Percentiles rank a stretch among this genome's conserved stretches.
Evolutionary conservation across 1,139 yeast species (phyloP).

Genomic region (Arxiozyma slooffiae): DNA sequence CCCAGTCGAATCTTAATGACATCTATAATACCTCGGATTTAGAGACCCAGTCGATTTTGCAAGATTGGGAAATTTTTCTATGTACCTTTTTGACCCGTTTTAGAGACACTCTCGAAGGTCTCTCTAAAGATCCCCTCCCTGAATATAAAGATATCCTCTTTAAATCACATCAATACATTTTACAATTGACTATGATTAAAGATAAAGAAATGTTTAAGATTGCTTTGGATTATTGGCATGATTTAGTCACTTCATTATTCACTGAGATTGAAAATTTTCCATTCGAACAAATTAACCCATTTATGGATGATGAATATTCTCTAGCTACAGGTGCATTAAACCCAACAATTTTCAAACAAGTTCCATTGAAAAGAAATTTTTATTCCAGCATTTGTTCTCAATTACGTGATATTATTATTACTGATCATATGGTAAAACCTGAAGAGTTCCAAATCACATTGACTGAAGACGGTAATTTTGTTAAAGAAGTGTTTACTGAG

Average conservation of each 20-base stretch:
- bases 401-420: constrained; percentile 78
- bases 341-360: constrained; percentile 61
- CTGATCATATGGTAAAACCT: constrained; percentile 94
- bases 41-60: constrained; percentile 81
- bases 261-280: constrained; percentile 78
- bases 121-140: constrained; percentile 39
- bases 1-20: constrained; percentile 56
- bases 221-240: constrained; percentile 87
- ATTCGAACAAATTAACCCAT: constrained; percentile 23
- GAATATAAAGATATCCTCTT: constrained; percentile 31
- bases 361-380: constrained; percentile 75
- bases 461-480: constrained; percentile 96
- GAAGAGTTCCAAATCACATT: constrained; percentile 93
- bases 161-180: constrained; percentile 64
- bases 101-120: constrained; percentile 53
- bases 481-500: constrained; percentile 88
- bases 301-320: constrained; percentile 36
- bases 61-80: constrained; percentile 84
- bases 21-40: constrained; percentile 67
- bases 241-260: constrained; percentile 67
- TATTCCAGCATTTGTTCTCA: constrained; percentile 65
- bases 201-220: constrained; percentile 93
- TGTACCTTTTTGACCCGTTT: constrained; percentile 75
- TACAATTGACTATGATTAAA: constrained; percentile 77
- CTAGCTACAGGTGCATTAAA: constrained; percentile 71